Evolutionary conservation across 225 moss, liverwort and hornwort genomes (phyloP).

Genomic region (Rhytidiadelphus loreus): DNA sequence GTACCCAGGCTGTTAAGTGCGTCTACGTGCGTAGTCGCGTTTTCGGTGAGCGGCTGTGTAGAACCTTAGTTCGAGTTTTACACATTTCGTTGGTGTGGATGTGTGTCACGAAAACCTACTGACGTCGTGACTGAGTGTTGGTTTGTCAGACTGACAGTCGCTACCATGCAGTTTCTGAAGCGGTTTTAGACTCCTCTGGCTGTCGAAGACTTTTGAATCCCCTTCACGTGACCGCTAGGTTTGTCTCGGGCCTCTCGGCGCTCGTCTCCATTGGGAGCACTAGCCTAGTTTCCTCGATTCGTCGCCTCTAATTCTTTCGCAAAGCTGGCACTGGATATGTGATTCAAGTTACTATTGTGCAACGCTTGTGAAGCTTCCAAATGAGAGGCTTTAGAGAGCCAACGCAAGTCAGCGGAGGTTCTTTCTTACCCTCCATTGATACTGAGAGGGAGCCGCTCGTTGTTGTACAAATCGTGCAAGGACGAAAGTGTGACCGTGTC

Average conservation of each 20-base stretch:
- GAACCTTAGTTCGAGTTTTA: not conserved
- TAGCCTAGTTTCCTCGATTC: not conserved
- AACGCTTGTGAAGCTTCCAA: not conserved
- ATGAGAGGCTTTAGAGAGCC: not conserved
- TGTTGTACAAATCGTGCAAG: not conserved
- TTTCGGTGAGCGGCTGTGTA: not conserved
- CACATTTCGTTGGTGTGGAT: not conserved
- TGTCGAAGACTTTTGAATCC: conserved; percentile 1
- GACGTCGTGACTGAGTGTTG: not conserved
- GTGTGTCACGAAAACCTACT: not conserved
- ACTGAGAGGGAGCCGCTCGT: not conserved
- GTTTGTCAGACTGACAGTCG: not conserved
- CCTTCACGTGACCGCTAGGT: not conserved
- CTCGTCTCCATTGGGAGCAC: not conserved
- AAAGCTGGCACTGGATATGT: not conserved
- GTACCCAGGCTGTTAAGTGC: not conserved
- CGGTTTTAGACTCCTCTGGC: not conserved
- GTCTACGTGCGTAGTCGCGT: not conserved
- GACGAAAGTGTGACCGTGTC: conserved; percentile 1
- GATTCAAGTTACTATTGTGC: not conserved
- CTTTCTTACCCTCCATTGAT: not conserved
- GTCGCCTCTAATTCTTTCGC: not conserved
- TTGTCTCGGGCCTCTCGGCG: not conserved
- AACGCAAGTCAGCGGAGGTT: not conserved
- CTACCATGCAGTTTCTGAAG: not conserved